Base-by-base conservation (phyloP, 192 early-diverging fungal genomes). In the Backusella parvicylindrica region DNA sequence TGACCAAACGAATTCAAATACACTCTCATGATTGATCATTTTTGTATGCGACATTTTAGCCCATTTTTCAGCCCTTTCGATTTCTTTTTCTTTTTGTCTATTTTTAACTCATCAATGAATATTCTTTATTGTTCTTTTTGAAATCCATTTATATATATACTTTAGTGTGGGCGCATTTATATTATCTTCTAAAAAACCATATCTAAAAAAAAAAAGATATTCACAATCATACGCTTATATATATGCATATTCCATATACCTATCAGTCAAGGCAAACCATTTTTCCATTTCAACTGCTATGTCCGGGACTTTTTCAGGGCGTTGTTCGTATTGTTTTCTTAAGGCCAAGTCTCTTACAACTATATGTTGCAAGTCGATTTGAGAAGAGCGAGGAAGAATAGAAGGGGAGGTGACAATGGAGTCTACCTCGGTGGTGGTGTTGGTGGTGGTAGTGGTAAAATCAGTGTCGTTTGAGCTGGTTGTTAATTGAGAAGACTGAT, bases 231-330 rank as follows among this genome's bases (percentile, higher is more conserved):
- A n/a, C n/a, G n/a, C n/a, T n/a, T n/a, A 64, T 30, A 71, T 63
- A 65, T 40, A 64, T 18, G 13, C 12, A 28, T 9, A 28, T 60
- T 9, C 12, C 13, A 4, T 56, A 18, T 64, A 83, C 81, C 81
- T 75, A 50, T 83, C 78, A 12, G 75, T 74, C 71, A 77, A 75
- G 3, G 77, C 53, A 68, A 74, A 79, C 81, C 81, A 83, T 23
- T 76, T 73, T 49, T 83, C 81, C 78, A 83, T 79, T 66, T 83
- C 81, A 28, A 43, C 68, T 6, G 66, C 68, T 21, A 79, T 35
- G 36, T 79, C 68, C 60, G 77, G 78, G 12, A 79, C 60, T 36
- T 68, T 70, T 47, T 70, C 68, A 30, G 68, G 68, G 28, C 41
- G 40, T 18, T 70, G 68, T 5, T 70, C 68, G 31, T 70, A 70